Evolutionary conservation across 495 filamentous ascomycete genomes (phyloP).

Genomic region (Neurospora sp.): DNA sequence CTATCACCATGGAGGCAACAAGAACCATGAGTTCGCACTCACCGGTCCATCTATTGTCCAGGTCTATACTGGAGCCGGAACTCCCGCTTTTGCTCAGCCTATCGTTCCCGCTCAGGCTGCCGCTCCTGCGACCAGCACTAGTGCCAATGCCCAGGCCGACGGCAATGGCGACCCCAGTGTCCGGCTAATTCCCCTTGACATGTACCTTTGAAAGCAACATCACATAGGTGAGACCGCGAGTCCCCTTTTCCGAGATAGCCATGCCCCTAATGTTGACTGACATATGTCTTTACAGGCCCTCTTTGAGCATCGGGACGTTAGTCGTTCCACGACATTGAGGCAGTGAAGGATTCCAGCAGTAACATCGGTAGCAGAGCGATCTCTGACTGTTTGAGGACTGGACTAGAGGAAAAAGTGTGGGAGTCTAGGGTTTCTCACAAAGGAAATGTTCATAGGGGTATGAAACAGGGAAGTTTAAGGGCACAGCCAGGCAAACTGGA

Average conservation of each 20-base stretch:
- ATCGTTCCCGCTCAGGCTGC: background rate
- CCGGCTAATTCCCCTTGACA: background rate
- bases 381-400: background rate
- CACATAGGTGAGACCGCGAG: background rate
- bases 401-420: background rate
- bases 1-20: too few relatives aligned
- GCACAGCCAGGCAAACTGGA: background rate
- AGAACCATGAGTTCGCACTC: background rate
- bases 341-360: background rate
- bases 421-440: background rate
- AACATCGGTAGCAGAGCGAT: background rate
- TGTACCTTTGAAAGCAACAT: background rate
- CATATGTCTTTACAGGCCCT: background rate
- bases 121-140: background rate
- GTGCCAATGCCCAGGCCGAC: background rate
- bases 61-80: background rate
- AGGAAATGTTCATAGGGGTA: background rate
- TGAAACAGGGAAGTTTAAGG: background rate
- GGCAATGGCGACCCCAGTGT: background rate
- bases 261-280: background rate
- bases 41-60: background rate
- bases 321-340: background rate
- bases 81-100: background rate
- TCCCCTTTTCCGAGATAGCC: background rate
- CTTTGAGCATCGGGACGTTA: background rate